Conservation (phyloP, 345 rosid genomes). For the Salix brachista region DNA sequence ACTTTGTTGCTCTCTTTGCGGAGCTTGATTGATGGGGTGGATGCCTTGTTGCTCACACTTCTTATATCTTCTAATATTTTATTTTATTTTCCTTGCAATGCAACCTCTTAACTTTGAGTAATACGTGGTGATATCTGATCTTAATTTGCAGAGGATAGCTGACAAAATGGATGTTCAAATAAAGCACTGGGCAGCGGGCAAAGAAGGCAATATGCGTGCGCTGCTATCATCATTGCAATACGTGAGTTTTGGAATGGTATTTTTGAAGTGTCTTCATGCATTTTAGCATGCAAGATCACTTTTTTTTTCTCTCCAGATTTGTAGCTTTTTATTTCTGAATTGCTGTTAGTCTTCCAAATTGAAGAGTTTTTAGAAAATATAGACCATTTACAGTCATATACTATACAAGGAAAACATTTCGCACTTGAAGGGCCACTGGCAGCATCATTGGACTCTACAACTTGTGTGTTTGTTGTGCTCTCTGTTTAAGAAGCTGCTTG, state of each 20-base stretch:
- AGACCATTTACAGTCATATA: neutral
- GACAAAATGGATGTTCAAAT: slow-evolving; percentile 58
- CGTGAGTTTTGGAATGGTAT: slow-evolving; percentile 34
- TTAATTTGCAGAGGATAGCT: slow-evolving; percentile 66
- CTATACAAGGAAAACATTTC: neutral
- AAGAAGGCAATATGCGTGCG: slow-evolving; percentile 92
- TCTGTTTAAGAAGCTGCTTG: neutral
- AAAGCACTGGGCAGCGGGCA: slow-evolving; percentile 88
- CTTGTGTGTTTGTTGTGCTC: neutral
- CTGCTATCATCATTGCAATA: slow-evolving; percentile 74
- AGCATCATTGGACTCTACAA: neutral
- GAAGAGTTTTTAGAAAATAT: neutral
- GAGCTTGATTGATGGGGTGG: neutral
- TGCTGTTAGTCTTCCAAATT: neutral
- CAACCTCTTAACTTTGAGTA: slow-evolving; percentile 5
- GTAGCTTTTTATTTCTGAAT: neutral
- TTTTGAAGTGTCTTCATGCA: neutral
- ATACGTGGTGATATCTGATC: slow-evolving; percentile 9
- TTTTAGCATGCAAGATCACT: neutral
- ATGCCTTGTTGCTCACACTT: neutral
- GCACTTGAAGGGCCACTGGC: neutral
- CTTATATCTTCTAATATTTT: neutral
- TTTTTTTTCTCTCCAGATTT: neutral
- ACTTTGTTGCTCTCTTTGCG: neutral
- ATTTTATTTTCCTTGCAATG: neutral